phyloP scores from a whole-genome alignment of 2,329 filamentous ascomycete genomes.

The Venturia carpophila region DNA sequence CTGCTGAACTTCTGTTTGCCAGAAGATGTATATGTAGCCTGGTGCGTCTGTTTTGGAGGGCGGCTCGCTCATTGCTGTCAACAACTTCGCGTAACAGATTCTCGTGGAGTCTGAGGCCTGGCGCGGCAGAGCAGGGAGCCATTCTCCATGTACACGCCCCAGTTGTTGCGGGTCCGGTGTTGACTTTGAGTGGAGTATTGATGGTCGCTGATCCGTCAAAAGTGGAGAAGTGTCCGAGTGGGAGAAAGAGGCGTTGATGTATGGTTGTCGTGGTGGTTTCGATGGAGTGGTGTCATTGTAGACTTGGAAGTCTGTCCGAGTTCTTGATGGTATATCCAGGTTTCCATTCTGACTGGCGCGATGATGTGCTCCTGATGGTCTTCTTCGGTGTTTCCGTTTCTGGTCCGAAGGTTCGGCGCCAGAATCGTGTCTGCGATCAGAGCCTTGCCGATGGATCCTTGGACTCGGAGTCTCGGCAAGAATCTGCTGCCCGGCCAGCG shows the following conservation, averaged over 20 bases:
- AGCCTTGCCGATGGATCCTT: constrained; percentile 1
- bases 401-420: background rate
- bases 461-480: constrained; percentile 3
- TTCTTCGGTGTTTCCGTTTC: background rate
- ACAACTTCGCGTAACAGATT: constrained; percentile 16
- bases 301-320: constrained; percentile 4
- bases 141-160: constrained; percentile 10
- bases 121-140: constrained; percentile 17
- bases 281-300: constrained; percentile 13
- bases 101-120: constrained; percentile 12
- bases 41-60: constrained; percentile 13
- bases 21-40: constrained; percentile 99
- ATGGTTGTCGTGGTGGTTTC: constrained; percentile 1
- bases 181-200: constrained; percentile 12
- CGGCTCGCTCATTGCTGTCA: constrained; percentile 17
- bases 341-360: background rate
- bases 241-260: constrained; percentile 4
- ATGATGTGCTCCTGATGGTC: background rate
- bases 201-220: constrained; percentile 1
- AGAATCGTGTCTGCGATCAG: constrained; percentile 12
- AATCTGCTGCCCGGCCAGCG: background rate
- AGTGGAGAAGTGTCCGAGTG: constrained; percentile 3
- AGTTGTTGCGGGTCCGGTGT: constrained; percentile 15
- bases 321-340: background rate
- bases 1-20: constrained; percentile 66